Evolutionary conservation across 2,329 filamentous ascomycete species (phyloP).

Genomic region (Fusarium sp.): DNA sequence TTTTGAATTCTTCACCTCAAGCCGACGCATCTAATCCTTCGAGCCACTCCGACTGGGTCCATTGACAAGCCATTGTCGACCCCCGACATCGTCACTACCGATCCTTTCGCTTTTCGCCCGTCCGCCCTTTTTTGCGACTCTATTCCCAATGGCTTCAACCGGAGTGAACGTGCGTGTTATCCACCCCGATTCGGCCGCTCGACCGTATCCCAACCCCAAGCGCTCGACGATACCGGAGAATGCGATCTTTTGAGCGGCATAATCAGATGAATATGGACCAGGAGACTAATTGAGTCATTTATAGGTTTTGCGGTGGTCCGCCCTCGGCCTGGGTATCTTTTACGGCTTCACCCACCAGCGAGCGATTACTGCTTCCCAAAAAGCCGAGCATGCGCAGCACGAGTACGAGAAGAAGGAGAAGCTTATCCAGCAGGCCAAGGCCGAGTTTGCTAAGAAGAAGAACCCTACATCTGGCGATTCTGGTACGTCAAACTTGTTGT

Average conservation of each 20-base stretch:
- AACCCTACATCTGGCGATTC: constrained; percentile 61
- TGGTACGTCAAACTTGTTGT: constrained; percentile 47
- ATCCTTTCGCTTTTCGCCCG: constrained; percentile 54
- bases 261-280: constrained; percentile 16
- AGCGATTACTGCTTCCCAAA: constrained; percentile 79
- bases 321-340: constrained; percentile 89
- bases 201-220: constrained; percentile 39
- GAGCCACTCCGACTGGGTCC: constrained; percentile 58
- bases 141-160: constrained; percentile 72
- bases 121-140: constrained; percentile 59
- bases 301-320: constrained; percentile 97
- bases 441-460: constrained; percentile 84
- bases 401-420: constrained; percentile 93
- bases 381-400: constrained; percentile 76
- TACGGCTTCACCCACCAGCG: constrained; percentile 97
- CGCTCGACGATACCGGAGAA: constrained; percentile 32
- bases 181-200: constrained; percentile 47
- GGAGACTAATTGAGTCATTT: constrained; percentile 50
- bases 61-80: constrained; percentile 60
- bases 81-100: constrained; percentile 53
- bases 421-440: constrained; percentile 93
- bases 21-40: constrained; percentile 57
- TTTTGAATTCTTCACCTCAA: constrained; percentile 58
- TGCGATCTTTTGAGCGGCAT: constrained; percentile 31
- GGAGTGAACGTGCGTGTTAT: constrained; percentile 74